These are phyloP conservation scores for Fraxinus velutina DNA, from an alignment of 305 asterid species.

Conservation along the genomic window DNA sequence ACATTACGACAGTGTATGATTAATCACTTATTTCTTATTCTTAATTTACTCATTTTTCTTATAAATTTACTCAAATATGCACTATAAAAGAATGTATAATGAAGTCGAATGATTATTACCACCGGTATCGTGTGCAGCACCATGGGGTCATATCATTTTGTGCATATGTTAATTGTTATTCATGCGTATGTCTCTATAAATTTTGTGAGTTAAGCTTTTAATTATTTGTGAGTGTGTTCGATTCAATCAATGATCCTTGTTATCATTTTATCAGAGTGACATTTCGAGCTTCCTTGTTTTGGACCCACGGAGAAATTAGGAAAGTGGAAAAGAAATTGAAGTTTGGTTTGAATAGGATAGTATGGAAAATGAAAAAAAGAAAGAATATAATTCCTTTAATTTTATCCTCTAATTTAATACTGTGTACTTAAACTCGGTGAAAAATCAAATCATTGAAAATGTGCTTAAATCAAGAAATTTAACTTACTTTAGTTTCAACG, in stretches of 20 bases:
- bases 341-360: not conserved
- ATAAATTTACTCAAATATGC: not conserved
- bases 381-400: not conserved
- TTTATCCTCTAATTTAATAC: not conserved
- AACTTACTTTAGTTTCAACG: not conserved
- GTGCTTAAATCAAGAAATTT: not conserved
- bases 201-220: conserved; percentile 9
- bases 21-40: not conserved
- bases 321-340: not conserved
- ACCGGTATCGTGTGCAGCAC: conserved; percentile 9
- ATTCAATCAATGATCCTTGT: conserved; percentile 18
- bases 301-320: not conserved
- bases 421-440: not conserved
- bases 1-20: not conserved
- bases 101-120: not conserved
- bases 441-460: not conserved
- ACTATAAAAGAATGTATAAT: not conserved
- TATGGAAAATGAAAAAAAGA: not conserved
- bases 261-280: not conserved
- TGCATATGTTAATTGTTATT: conserved; percentile 21
- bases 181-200: conserved; percentile 2
- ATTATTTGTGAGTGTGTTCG: conserved; percentile 29
- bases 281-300: not conserved
- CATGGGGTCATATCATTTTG: conserved; percentile 19
- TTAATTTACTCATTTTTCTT: not conserved